These are phyloP conservation scores for Solanum chiquidenum DNA, from an alignment of 257 asterid species.

Conservation along the genomic window DNA sequence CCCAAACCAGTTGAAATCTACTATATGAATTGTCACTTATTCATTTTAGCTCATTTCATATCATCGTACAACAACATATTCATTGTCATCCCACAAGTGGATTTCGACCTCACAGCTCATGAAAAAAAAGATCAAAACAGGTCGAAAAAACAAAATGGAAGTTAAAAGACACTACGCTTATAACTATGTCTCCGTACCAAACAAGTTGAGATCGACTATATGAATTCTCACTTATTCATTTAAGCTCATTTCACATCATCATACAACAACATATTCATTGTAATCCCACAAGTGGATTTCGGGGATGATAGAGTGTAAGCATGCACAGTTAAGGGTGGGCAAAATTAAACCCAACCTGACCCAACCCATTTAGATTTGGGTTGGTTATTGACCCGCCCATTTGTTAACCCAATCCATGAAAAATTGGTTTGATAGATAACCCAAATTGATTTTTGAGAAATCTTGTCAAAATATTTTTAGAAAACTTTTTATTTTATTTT, in stretches of 20 bases:
- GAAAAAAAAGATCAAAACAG: background rate
- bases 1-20: background rate
- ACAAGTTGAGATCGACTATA: background rate
- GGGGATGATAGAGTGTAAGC: background rate
- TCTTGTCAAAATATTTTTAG: too few relatives aligned
- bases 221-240: background rate
- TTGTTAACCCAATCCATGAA: too few relatives aligned
- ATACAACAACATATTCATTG: background rate
- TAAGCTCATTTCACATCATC: background rate
- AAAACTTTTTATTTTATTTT: too few relatives aligned
- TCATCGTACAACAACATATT: background rate
- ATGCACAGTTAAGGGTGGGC: background rate
- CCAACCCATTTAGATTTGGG: too few relatives aligned
- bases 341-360: too few relatives aligned
- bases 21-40: background rate
- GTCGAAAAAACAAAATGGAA: background rate
- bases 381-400: too few relatives aligned
- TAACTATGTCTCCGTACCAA: background rate
- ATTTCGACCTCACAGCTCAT: background rate
- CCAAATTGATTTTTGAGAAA: too few relatives aligned
- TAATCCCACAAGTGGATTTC: background rate
- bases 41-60: background rate
- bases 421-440: too few relatives aligned
- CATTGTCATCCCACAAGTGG: background rate
- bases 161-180: background rate